Evolutionary conservation across 2,329 filamentous ascomycete species (phyloP).

Genomic region (Exophiala alcalophila): DNA sequence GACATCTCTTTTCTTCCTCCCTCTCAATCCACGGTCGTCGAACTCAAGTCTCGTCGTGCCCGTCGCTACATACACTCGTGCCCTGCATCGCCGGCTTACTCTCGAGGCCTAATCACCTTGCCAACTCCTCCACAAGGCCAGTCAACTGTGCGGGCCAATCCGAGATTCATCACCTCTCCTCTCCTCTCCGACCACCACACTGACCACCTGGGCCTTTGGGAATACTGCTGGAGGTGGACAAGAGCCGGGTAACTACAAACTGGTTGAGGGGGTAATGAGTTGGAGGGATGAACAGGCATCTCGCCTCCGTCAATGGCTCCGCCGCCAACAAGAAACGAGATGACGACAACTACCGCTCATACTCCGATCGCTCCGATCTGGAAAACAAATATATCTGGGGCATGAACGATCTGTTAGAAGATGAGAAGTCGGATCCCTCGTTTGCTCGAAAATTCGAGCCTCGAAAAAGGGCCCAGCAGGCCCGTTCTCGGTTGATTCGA

Average conservation of each 20-base stretch:
- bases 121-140: too few relatives aligned
- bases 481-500: slow-evolving; percentile 23
- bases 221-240: slow-evolving; percentile 15
- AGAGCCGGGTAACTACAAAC: slow-evolving; percentile 6
- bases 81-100: too few relatives aligned
- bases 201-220: too few relatives aligned
- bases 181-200: too few relatives aligned
- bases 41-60: too few relatives aligned
- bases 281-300: slow-evolving; percentile 73
- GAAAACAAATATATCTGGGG: slow-evolving; percentile 26
- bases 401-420: slow-evolving; percentile 26
- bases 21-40: too few relatives aligned
- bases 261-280: slow-evolving; percentile 22
- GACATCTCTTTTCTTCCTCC: too few relatives aligned
- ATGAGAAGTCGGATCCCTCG: slow-evolving; percentile 25
- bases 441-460: slow-evolving; percentile 26
- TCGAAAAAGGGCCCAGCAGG: slow-evolving; percentile 21
- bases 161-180: background rate
- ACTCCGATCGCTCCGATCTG: slow-evolving; percentile 72
- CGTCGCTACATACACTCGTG: too few relatives aligned
- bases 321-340: slow-evolving; percentile 67
- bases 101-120: too few relatives aligned
- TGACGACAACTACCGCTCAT: slow-evolving; percentile 73
- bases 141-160: too few relatives aligned
- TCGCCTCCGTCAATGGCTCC: slow-evolving; percentile 76